phyloP scores from a whole-genome alignment of 2,329 filamentous ascomycete species.

The Aspergillus pseudonomiae region DNA sequence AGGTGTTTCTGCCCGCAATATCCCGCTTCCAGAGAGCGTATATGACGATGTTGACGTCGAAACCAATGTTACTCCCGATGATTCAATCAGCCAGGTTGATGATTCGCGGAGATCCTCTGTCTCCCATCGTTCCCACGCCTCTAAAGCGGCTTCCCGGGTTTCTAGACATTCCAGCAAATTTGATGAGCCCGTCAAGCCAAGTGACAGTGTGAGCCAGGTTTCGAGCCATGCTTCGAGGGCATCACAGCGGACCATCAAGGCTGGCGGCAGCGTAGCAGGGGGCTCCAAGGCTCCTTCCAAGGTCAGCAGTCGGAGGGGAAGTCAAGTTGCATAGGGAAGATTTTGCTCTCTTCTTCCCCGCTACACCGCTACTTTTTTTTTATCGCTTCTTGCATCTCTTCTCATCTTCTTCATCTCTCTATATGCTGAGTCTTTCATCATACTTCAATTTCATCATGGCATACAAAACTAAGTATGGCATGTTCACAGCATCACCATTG shows the following conservation, averaged over 20 bases:
- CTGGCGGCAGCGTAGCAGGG: constrained; percentile 27
- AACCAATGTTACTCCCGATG: constrained; percentile 72
- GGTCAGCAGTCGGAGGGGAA: constrained; percentile 33
- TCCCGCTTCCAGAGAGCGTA: constrained; percentile 38
- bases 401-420: background rate
- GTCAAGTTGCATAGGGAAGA: constrained; percentile 30
- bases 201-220: constrained; percentile 46
- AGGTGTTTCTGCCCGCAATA: constrained; percentile 26
- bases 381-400: background rate
- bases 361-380: background rate
- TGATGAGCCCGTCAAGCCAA: constrained; percentile 42
- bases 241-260: constrained; percentile 38
- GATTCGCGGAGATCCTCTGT: constrained; percentile 30
- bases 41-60: constrained; percentile 37
- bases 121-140: constrained; percentile 31
- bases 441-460: background rate
- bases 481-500: background rate
- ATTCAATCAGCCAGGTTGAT: constrained; percentile 75
- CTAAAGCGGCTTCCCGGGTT: constrained; percentile 28
- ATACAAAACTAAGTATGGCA: background rate
- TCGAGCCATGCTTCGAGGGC: constrained; percentile 31
- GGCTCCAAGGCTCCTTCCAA: constrained; percentile 29
- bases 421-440: background rate
- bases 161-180: constrained; percentile 39
- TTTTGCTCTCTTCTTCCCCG: background rate